Percentiles rank a stretch among this genome's conserved stretches.
These are phyloP conservation scores for Hura crepitans DNA, from an alignment of 441 rosid genomes.

Conservation along the genomic window DNA sequence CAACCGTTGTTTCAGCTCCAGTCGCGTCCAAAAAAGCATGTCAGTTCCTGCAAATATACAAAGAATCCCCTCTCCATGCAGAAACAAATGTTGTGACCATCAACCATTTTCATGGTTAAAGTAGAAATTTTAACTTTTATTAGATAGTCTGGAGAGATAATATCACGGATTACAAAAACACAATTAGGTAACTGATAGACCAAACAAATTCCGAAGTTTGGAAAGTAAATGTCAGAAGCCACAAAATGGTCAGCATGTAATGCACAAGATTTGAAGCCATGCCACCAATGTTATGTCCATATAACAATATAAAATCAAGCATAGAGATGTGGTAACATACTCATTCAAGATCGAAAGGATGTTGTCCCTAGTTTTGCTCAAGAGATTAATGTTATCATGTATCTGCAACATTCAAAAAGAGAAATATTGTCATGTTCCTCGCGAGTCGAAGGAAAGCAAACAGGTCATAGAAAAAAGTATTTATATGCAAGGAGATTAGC, in stretches of 20 bases:
- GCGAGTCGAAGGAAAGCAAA: not conserved
- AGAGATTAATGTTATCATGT: slow-evolving; percentile 60
- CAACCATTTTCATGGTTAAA: not conserved
- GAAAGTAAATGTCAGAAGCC: not conserved
- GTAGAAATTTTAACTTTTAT: not conserved
- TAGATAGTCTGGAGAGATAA: not conserved
- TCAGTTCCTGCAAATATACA: not conserved
- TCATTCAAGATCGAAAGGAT: slow-evolving; percentile 70
- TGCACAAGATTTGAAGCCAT: slow-evolving; percentile 2
- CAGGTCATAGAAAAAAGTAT: not conserved
- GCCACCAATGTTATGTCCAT: not conserved
- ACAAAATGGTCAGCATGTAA: not conserved
- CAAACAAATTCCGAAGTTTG: not conserved
- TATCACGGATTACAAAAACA: not conserved
- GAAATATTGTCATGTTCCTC: not conserved
- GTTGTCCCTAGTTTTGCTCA: slow-evolving; percentile 69
- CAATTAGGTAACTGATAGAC: not conserved
- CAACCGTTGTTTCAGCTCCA: not conserved
- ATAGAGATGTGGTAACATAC: slow-evolving; percentile 37
- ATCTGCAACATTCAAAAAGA: slow-evolving; percentile 42
- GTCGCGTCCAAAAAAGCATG: not conserved
- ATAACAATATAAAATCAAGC: slow-evolving; percentile 2
- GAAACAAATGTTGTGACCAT: not conserved
- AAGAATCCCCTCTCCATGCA: not conserved
- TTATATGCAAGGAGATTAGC: not conserved